Percentiles rank a stretch among this genome's conserved stretches.
phyloP scores from a whole-genome alignment of 2,329 filamentous ascomycete species.

The Exophiala sp. region DNA sequence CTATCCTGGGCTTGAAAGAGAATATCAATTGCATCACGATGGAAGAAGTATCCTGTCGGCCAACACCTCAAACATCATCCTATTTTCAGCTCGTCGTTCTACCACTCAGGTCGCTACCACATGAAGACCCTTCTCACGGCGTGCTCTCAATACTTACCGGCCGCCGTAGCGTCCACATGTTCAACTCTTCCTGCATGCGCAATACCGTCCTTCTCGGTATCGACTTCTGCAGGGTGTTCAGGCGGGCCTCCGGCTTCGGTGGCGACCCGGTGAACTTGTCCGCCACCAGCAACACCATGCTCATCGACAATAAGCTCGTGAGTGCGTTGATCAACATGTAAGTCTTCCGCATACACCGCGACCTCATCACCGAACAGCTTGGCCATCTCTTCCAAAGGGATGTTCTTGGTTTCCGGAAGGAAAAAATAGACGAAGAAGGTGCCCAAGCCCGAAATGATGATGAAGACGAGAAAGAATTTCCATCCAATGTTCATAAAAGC shows the following conservation, averaged over 20 bases:
- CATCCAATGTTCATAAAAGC: conserved; percentile 34
- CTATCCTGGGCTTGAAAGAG: no score
- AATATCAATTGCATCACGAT: no score
- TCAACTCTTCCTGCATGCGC: not conserved
- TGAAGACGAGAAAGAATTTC: conserved; percentile 33
- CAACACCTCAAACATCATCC: no score
- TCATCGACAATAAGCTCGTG: conserved; percentile 16
- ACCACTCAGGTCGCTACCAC: no score
- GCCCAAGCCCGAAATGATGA: conserved; percentile 9
- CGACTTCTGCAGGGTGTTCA: not conserved
- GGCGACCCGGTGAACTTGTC: conserved; percentile 1
- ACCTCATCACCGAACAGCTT: conserved; percentile 27
- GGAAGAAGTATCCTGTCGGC: no score
- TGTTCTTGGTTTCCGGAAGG: conserved; percentile 33
- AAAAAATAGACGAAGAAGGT: conserved; percentile 6
- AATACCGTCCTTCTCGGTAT: conserved; percentile 3
- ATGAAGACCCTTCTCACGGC: no score
- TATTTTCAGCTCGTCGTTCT: no score
- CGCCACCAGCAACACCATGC: not conserved
- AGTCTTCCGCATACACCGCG: conserved; percentile 11
- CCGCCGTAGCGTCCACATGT: not conserved
- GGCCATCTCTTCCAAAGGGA: conserved; percentile 38
- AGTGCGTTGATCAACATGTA: conserved; percentile 15
- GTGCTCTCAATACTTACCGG: no score
- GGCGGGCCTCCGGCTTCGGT: conserved; percentile 2